Evolutionary conservation across 352 stramenopile genomes (phyloP).

Genomic region (Phytophthora syringae): DNA sequence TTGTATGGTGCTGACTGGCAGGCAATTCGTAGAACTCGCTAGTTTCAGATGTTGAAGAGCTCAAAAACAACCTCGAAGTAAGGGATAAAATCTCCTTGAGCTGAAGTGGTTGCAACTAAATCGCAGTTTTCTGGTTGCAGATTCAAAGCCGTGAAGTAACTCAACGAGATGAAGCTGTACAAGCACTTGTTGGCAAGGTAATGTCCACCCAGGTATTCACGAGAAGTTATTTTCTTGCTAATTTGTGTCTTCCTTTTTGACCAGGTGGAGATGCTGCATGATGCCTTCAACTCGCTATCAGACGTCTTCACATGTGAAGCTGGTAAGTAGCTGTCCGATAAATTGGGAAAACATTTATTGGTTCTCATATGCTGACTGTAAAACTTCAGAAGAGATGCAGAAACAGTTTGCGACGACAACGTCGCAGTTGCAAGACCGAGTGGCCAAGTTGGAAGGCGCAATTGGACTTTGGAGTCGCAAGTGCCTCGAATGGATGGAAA

Average conservation of each 20-base stretch:
- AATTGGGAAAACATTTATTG: not conserved
- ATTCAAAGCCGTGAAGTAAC: constrained; percentile 50
- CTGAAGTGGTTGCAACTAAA: not conserved
- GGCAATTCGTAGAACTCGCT: constrained; percentile 44
- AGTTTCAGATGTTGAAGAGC: constrained; percentile 55
- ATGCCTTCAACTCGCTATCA: constrained; percentile 65
- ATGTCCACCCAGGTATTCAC: not conserved
- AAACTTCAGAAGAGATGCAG: constrained; percentile 40
- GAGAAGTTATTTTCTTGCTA: not conserved
- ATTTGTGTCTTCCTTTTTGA: not conserved
- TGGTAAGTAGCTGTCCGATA: constrained; percentile 23
- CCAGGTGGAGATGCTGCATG: constrained; percentile 54
- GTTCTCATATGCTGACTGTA: not conserved
- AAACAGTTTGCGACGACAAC: constrained; percentile 29
- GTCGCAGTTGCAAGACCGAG: constrained; percentile 37
- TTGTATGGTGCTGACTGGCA: not conserved
- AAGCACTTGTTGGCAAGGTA: constrained; percentile 50
- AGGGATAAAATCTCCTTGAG: not conserved
- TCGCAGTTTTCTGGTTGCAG: constrained; percentile 28
- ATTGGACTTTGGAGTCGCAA: constrained; percentile 46
- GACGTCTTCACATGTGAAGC: constrained; percentile 65
- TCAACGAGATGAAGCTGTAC: constrained; percentile 55
- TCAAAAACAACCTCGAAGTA: constrained; percentile 66
- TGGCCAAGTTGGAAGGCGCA: constrained; percentile 41
- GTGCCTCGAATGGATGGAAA: constrained; percentile 46